Conservation (phyloP, 2,329 filamentous ascomycete species). For the Ophiognomonia clavigignenti-juglandacearum region DNA sequence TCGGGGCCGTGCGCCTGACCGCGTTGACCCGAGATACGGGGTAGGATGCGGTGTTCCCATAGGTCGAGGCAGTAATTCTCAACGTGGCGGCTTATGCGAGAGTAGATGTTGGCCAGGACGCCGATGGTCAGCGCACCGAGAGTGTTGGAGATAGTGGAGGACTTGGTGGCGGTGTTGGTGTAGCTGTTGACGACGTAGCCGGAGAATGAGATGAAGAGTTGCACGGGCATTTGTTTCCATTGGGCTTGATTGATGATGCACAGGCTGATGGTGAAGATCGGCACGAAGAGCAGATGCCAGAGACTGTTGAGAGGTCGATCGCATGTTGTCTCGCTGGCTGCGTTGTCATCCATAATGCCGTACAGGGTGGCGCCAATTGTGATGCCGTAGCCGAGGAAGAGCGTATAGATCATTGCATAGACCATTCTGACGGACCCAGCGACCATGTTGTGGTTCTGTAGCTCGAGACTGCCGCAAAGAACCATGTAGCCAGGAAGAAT, state of each 20-base stretch:
- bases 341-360: slow-evolving; percentile 52
- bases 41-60: slow-evolving; percentile 46
- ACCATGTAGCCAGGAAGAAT: slow-evolving; percentile 72
- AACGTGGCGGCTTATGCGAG: slow-evolving; percentile 55
- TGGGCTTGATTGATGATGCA: slow-evolving; percentile 65
- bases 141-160: slow-evolving; percentile 72
- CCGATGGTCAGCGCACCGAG: slow-evolving; percentile 73
- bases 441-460: slow-evolving; percentile 65
- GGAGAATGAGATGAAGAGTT: slow-evolving; percentile 67
- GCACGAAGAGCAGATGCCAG: slow-evolving; percentile 53
- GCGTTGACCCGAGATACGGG: slow-evolving; percentile 28
- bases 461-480: slow-evolving; percentile 49
- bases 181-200: slow-evolving; percentile 77
- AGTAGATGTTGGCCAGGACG: slow-evolving; percentile 74
- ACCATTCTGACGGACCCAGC: slow-evolving; percentile 70
- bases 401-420: slow-evolving; percentile 68
- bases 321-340: slow-evolving; percentile 44
- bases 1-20: slow-evolving; percentile 21
- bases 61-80: slow-evolving; percentile 51
- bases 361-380: slow-evolving; percentile 62
- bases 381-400: slow-evolving; percentile 69
- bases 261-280: slow-evolving; percentile 63
- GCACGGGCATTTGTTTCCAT: slow-evolving; percentile 71
- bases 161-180: slow-evolving; percentile 60
- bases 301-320: slow-evolving; percentile 41